phyloP scores from a whole-genome alignment of 768 basidiomycete genomes.

The Rhizopogon roseolus region DNA sequence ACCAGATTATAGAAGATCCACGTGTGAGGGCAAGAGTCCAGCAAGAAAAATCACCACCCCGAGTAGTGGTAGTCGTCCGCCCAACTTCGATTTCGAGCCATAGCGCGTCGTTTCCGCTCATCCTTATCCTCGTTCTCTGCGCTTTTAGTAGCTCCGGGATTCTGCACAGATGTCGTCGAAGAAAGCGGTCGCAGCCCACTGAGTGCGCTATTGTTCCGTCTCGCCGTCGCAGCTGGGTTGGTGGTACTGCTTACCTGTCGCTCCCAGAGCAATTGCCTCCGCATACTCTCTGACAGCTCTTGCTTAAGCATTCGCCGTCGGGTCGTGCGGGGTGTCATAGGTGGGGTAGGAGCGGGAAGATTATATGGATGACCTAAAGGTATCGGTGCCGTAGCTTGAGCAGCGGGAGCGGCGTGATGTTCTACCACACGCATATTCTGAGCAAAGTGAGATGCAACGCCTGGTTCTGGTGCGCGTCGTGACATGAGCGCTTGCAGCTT shows the following conservation, averaged over 20 bases:
- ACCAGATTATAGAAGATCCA: conserved; percentile 18
- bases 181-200: conserved; percentile 30
- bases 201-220: conserved; percentile 24
- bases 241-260: conserved; percentile 55
- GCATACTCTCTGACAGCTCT: conserved; percentile 80
- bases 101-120: conserved; percentile 37
- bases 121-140: conserved; percentile 32
- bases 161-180: conserved; percentile 16
- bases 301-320: conserved; percentile 78
- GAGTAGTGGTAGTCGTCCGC: conserved; percentile 61
- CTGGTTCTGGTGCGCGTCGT: conserved; percentile 33
- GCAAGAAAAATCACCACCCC: conserved; percentile 46
- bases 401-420: conserved; percentile 16
- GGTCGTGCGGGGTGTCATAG: conserved; percentile 83
- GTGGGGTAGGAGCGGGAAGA: conserved; percentile 57
- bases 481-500: conserved; percentile 55
- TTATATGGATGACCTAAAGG: conserved; percentile 67
- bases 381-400: conserved; percentile 46
- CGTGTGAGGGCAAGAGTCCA: conserved; percentile 1
- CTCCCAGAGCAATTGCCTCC: conserved; percentile 80
- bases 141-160: conserved; percentile 8
- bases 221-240: conserved; percentile 35
- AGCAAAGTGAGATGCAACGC: conserved; percentile 16
- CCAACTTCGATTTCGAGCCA: conserved; percentile 65
- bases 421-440: conserved; percentile 10